Conservation (phyloP, 2,329 filamentous ascomycete species). For the Ascochyta lentis region DNA sequence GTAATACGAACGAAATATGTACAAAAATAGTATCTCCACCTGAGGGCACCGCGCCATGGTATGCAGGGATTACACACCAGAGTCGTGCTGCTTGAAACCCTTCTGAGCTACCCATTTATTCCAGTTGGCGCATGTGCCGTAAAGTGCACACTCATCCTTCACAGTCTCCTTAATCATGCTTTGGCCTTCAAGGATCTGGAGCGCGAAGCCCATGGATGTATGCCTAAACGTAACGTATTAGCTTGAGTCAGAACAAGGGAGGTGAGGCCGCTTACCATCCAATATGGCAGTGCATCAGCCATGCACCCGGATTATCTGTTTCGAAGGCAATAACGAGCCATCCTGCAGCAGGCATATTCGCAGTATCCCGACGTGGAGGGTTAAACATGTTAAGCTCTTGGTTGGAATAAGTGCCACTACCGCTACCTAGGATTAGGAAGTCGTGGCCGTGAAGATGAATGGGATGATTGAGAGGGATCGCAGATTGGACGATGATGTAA, state of each 20-base stretch:
- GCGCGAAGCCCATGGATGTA: constrained; percentile 62
- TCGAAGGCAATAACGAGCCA: too few species aligned
- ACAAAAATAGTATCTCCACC: not conserved
- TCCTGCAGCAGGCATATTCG: too few species aligned
- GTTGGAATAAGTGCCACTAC: constrained; percentile 37
- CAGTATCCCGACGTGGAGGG: constrained; percentile 9
- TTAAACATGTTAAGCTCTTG: constrained; percentile 25
- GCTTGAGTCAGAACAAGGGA: not conserved
- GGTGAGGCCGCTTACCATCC: constrained; percentile 40
- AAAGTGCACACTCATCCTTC: constrained; percentile 23
- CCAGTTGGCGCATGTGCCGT: constrained; percentile 31
- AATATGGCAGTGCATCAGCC: constrained; percentile 44
- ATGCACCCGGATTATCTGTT: constrained; percentile 16
- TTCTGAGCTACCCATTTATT: constrained; percentile 24
- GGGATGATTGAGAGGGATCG: constrained; percentile 45
- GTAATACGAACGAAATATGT: not conserved
- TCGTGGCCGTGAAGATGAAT: constrained; percentile 46
- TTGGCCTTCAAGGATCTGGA: constrained; percentile 59
- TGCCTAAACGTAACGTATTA: constrained; percentile 43
- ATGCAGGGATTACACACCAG: constrained; percentile 20
- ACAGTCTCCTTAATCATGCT: constrained; percentile 21
- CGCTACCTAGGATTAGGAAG: constrained; percentile 59
- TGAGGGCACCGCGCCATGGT: not conserved
- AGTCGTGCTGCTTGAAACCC: constrained; percentile 31
- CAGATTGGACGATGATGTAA: constrained; percentile 49